Evolutionary conservation across 345 rosid genomes (phyloP).

Genomic region (Melastoma malabathricum): DNA sequence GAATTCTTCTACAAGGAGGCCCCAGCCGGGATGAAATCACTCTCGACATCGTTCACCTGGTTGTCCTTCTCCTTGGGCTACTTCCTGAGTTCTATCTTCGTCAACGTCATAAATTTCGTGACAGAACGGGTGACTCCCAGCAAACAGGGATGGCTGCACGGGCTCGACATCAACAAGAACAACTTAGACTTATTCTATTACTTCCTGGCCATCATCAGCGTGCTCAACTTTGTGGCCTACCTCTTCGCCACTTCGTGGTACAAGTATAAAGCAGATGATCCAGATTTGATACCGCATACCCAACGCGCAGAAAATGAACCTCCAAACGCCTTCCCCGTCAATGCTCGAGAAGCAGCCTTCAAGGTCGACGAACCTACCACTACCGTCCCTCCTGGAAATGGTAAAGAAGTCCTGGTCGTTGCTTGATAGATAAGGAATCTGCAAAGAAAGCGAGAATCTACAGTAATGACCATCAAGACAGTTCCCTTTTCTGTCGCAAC

Average conservation of each 20-base stretch:
- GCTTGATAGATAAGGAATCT: no score
- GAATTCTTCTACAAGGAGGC: constrained; percentile 72
- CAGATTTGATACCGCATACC: not conserved
- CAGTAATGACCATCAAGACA: no score
- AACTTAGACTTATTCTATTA: constrained; percentile 59
- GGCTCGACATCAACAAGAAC: constrained; percentile 38
- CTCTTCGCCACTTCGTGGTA: constrained; percentile 46
- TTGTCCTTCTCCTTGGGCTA: constrained; percentile 60
- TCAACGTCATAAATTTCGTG: constrained; percentile 39
- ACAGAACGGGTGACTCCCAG: constrained; percentile 19
- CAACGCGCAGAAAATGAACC: no score
- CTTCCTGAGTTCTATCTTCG: constrained; percentile 50
- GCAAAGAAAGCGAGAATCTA: no score
- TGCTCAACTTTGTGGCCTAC: constrained; percentile 40
- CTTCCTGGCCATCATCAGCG: constrained; percentile 45
- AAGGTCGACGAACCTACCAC: no score
- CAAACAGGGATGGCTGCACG: constrained; percentile 44
- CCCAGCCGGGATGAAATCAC: constrained; percentile 44
- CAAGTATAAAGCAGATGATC: constrained; percentile 20
- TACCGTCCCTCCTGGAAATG: no score
- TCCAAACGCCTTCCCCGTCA: no score
- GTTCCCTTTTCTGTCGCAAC: no score
- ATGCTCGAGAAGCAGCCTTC: no score
- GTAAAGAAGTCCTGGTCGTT: no score
- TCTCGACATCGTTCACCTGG: constrained; percentile 52